Percentiles rank a stretch among this genome's conserved stretches.
phyloP scores from a whole-genome alignment of 352 stramenopile species.

The Pythium dissotocum region DNA sequence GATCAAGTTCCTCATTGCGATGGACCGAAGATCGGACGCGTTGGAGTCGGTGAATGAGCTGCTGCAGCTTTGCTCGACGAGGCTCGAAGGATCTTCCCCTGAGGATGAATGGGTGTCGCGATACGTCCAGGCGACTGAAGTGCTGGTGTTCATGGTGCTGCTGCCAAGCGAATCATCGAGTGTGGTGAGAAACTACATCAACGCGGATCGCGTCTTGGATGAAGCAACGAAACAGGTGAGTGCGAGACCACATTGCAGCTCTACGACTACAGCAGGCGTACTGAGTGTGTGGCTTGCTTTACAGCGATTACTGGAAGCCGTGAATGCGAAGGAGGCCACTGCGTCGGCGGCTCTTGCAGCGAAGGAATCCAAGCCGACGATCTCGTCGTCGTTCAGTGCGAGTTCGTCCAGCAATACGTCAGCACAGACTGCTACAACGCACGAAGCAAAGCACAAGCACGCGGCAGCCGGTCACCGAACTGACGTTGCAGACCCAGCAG shows the following conservation, averaged over 20 bases:
- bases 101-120: neutral
- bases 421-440: neutral
- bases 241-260: neutral
- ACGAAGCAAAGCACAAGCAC: neutral
- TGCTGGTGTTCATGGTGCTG: constrained; percentile 52
- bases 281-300: neutral
- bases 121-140: constrained; percentile 32
- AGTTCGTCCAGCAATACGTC: neutral
- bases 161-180: constrained; percentile 42
- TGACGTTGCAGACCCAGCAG: neutral
- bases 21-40: constrained; percentile 43
- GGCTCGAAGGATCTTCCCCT: neutral
- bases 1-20: constrained; percentile 67
- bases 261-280: no score
- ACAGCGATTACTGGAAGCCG: neutral
- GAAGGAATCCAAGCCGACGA: neutral
- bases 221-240: constrained; percentile 47
- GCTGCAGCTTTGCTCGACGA: constrained; percentile 22
- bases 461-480: neutral
- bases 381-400: neutral
- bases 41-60: constrained; percentile 33
- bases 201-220: constrained; percentile 40
- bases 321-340: neutral
- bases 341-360: neutral
- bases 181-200: constrained; percentile 38